Evolutionary conservation across 140 eudicot genomes (phyloP).

Genomic region (Ambrosia hybrid): DNA sequence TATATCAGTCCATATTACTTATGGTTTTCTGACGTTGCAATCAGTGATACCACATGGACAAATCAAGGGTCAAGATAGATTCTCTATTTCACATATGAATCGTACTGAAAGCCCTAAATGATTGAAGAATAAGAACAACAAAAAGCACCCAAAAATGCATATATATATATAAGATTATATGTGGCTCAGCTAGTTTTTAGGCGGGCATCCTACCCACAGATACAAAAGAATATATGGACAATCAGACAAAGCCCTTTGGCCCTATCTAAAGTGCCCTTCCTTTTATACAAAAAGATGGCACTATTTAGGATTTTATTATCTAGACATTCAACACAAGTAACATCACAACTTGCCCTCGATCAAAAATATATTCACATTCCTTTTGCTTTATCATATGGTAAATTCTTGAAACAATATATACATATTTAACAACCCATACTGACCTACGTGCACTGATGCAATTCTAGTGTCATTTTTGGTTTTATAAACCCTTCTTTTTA

Average conservation of each 20-base stretch:
- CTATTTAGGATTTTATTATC: conserved; percentile 44
- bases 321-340: conserved; percentile 30
- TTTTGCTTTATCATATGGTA: conserved; percentile 35
- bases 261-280: conserved; percentile 36
- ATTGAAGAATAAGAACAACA: conserved; percentile 63
- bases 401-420: conserved; percentile 25
- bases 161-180: background rate
- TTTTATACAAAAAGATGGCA: conserved; percentile 29
- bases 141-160: conserved; percentile 20
- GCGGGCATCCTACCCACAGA: conserved; percentile 29
- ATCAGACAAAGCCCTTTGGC: conserved; percentile 3
- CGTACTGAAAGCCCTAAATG: conserved; percentile 37
- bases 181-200: conserved; percentile 36
- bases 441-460: conserved; percentile 33
- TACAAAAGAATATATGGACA: conserved; percentile 23
- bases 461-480: conserved; percentile 18
- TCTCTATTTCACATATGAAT: conserved; percentile 17
- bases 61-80: conserved; percentile 21
- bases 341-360: conserved; percentile 40
- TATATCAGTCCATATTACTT: background rate
- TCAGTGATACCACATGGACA: conserved; percentile 15
- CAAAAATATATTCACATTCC: conserved; percentile 33
- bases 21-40: background rate
- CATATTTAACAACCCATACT: conserved; percentile 30
- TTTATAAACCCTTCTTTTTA: conserved; percentile 31